Percentiles rank a stretch among this genome's conserved stretches.
Conservation (phyloP, 306 rosid species). For the Lotus japonicus region DNA sequence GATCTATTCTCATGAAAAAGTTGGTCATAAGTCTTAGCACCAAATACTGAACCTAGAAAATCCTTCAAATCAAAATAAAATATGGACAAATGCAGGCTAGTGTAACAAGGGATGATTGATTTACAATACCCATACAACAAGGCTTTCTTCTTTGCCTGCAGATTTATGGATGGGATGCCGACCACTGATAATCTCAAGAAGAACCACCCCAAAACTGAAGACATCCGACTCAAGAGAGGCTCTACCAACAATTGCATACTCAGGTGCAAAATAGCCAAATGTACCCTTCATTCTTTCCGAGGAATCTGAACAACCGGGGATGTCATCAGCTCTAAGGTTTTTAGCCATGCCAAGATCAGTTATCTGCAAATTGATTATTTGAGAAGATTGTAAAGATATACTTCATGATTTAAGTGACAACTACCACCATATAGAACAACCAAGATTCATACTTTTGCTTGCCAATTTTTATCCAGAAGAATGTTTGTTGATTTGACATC, state of each 20-base stretch:
- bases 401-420: background rate
- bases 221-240: slow-evolving; percentile 89
- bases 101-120: background rate
- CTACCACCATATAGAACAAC: background rate
- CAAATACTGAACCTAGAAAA: background rate
- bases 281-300: slow-evolving; percentile 96
- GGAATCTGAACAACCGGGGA: slow-evolving; percentile 70
- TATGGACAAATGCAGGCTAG: background rate
- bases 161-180: slow-evolving; percentile 73
- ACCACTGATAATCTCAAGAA: slow-evolving; percentile 93
- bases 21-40: background rate
- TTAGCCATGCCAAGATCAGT: slow-evolving; percentile 99
- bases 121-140: slow-evolving; percentile 79
- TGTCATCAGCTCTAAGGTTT: slow-evolving; percentile 58
- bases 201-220: slow-evolving; percentile 96
- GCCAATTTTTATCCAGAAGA: slow-evolving; percentile 83
- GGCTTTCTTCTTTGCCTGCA: slow-evolving; percentile 83
- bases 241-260: slow-evolving; percentile 85
- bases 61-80: background rate
- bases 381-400: background rate
- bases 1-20: background rate
- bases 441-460: slow-evolving; percentile 59
- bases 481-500: slow-evolving; percentile 96
- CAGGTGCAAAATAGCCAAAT: slow-evolving; percentile 99
- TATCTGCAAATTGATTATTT: slow-evolving; percentile 48